Evolutionary conservation across 164 flowering plant species (phyloP), one percentile per base, ranked within the genome.

Genomic region (Saururus chinensis): DNA sequence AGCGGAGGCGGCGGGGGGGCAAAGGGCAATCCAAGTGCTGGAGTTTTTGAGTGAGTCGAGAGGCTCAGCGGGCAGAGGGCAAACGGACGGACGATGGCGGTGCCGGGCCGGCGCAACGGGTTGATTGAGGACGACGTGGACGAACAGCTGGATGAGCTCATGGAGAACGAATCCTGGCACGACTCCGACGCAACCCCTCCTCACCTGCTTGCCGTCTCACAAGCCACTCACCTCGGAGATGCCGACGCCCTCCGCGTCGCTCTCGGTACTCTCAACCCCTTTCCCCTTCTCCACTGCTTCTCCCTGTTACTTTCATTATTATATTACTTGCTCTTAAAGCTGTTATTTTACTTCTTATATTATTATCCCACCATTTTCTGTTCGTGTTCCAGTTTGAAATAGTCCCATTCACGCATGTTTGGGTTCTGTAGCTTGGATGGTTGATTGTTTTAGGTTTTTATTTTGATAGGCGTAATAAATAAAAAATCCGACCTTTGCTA

Each of bases 41-140:
- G n/a, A n/a, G n/a, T n/a, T n/a, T n/a, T n/a, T n/a, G n/a, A n/a
- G n/a, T n/a, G 37, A 30, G 37, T 30, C 37, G 37, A 30, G 37
- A 30, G 37, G 37, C 37, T 30, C 4, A 30, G 37, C 37, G 37
- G 37, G n/a, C n/a, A n/a, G n/a, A n/a, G n/a, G n/a, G n/a, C n/a
- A n/a, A n/a, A n/a, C n/a, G n/a, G n/a, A n/a, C n/a, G n/a, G 55
- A 35, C 24, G 67, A 88, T 89, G 96, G 93, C 96, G 52, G 91
- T 89, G 45, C 84, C 89, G 0, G 78, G 80, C 14, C 71, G 89
- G 66, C 73, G 73, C n/a, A 82, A 84, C 40, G 88, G 82, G 1
- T 24, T 72, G 64, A 62, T 79, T 53, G 89, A 82, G 14, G 88
- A 75, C 1, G 87, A 83, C 49, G 13, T 45, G 11, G 88, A 80